Base-by-base conservation (phyloP, 1,284 basidiomycete species). In the Earliella scabrosa region DNA sequence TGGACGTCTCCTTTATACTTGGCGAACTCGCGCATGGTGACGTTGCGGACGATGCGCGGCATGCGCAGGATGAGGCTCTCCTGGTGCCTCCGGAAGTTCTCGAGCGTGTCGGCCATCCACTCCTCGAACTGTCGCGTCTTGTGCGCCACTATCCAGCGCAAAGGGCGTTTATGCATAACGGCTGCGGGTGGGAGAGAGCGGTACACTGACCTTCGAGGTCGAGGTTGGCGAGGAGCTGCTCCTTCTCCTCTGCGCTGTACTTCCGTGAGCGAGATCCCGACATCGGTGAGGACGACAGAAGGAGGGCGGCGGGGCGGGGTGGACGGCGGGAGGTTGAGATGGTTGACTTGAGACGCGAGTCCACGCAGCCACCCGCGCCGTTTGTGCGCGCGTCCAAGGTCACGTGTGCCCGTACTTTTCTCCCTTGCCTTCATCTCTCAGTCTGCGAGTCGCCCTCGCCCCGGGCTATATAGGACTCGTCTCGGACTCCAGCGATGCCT, bases 1-100 rank as follows among this genome's bases (percentile, higher is more conserved):
- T 89, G 84, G 20, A 90, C 76, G 64, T 90, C 84, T 2, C 88
- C 90, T 48, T 86, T 78, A 70, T 92, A 92, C 66, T 88, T 90
- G 51, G 85, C 84, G 69, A 93, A 91, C 45, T 92, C 89, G 48
- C 81, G 81, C 79, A 93, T 83, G 14, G 85, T 83, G 67, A 92
- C 82, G 29, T 73, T 74, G 39, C 89, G 82, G 21, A 92, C 84
- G 61, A 86, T 81, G 64, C 85, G 88, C 0, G 90, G 90, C 41
- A 92, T 87, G 50, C 85, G 82, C n/a, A 80, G 81, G 7, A 92
- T 82, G 54, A 86, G 83, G 2, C 84, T 83, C 67, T 91, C 87
- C 67, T 90, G 87, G 63, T 88, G 87, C 21, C 75, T 70, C 5
- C 79, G 81, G 68, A 91, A 92, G 66, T 85, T 86, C 62, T 88